A percentile compares a stretch with the other conserved stretches of the same genome.
These are phyloP conservation scores for Dendrostoma leiphaemia DNA, from an alignment of 2,329 filamentous ascomycete genomes.

Conservation along the genomic window DNA sequence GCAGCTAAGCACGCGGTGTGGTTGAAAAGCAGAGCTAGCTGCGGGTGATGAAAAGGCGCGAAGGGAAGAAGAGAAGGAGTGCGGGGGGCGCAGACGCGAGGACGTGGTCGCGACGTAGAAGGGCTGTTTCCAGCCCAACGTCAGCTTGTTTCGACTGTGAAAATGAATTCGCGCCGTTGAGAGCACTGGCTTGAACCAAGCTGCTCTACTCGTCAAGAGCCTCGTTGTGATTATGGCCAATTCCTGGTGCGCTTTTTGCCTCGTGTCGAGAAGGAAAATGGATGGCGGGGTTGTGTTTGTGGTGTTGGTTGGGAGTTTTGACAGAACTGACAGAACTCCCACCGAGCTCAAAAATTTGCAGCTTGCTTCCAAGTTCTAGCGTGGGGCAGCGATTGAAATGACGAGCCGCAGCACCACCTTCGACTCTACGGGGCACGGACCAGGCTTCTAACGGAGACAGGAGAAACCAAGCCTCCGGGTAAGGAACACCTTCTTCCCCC, in stretches of 20 bases:
- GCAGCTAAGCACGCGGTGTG: constrained; percentile 50
- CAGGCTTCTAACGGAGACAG: not conserved
- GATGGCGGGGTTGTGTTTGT: constrained; percentile 5
- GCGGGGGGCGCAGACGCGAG: constrained; percentile 33
- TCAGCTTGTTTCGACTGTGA: constrained; percentile 8
- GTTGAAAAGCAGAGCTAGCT: constrained; percentile 66
- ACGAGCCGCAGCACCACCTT: not conserved
- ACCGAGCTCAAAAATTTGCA: constrained; percentile 16
- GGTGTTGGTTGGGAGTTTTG: not conserved
- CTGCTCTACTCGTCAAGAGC: not conserved
- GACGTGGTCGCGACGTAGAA: constrained; percentile 40
- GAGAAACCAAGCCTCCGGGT: constrained; percentile 3
- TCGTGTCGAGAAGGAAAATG: not conserved
- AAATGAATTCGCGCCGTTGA: not conserved
- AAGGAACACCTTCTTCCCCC: not conserved
- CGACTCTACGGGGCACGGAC: constrained; percentile 2
- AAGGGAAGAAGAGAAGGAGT: constrained; percentile 53
- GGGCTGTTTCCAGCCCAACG: constrained; percentile 42
- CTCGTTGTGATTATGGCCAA: not conserved
- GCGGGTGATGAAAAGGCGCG: constrained; percentile 52
- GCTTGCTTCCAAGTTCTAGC: constrained; percentile 11
- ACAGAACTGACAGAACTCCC: not conserved
- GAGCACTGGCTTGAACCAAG: too few species aligned
- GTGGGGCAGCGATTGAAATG: not conserved
- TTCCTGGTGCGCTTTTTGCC: constrained; percentile 2